Evolutionary conservation across 768 basidiomycete species (phyloP), one percentile per base, ranked within the genome.

Genomic region (Russula brevipes): DNA sequence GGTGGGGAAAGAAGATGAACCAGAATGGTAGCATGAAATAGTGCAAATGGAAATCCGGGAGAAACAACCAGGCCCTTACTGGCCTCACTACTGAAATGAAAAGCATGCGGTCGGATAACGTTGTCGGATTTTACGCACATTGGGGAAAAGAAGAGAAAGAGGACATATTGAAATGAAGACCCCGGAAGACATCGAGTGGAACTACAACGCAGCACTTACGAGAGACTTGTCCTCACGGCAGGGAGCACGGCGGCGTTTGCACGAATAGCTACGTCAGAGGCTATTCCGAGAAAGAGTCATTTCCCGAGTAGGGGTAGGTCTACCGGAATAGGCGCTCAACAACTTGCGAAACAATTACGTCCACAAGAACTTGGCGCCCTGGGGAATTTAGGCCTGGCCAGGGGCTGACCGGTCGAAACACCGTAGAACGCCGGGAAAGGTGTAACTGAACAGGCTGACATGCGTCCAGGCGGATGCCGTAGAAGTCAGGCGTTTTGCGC

Each of bases 221-320:
- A 49, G 59, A 60, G 47, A 31, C 3, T 10, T 6, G 54, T 36
- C 59, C 63, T 64, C 63, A 45, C 56, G 53, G 39, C 47, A 33
- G 33, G 44, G 46, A 42, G 41, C 35, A n/a, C 30, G 33, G 42
- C 59, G 54, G 63, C 59, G 58, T 55, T 60, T 46, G 58, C 47
- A n/a, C 38, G 19, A 35, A 39, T 46, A 53, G 58, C 63, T 64
- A 64, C 63, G 63, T 64, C 63, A 64, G 63, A 55, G 54, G 41
- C 36, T 49, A 51, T 57, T 59, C 62, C 47, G 52, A 46, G 57
- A 53, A 53, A 38, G 35, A 17, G 30, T 17, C 19, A 24, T 54
- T 56, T 60, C 63, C 42, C 51, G 24, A 44, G 47, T 55, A 60
- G 47, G 45, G 6, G 54, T 45, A 39, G 30, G 41, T 19, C 31